Conservation (phyloP, 345 rosid genomes). For the Viola odorata region DNA sequence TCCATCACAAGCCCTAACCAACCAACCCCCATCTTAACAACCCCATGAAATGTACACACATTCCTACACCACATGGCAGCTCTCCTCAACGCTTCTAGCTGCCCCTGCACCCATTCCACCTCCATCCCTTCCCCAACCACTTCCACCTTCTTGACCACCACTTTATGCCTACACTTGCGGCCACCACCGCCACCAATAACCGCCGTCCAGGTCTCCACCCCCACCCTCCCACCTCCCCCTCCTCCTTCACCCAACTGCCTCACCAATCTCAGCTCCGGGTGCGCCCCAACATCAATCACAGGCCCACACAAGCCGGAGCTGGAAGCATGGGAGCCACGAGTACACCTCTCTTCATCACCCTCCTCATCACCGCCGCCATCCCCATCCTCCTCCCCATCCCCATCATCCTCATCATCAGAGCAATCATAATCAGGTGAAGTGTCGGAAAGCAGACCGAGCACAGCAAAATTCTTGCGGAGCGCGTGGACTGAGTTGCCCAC, state of each 20-base stretch:
- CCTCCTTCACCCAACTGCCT: constrained; percentile 61
- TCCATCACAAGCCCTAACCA: constrained; percentile 71
- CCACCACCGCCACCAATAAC: constrained; percentile 44
- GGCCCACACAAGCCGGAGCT: constrained; percentile 67
- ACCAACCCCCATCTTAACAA: constrained; percentile 54
- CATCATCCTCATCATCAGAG: constrained; percentile 64
- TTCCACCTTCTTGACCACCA: constrained; percentile 68
- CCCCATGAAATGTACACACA: constrained; percentile 89
- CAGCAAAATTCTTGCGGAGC: constrained; percentile 75
- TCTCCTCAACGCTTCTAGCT: constrained; percentile 67
- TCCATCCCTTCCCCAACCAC: constrained; percentile 61
- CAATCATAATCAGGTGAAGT: constrained; percentile 53
- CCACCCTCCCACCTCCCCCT: constrained; percentile 31
- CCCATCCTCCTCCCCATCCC: too few species aligned
- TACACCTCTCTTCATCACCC: constrained; percentile 32
- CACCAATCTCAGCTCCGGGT: constrained; percentile 58
- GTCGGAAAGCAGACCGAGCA: constrained; percentile 67
- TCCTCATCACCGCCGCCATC: constrained; percentile 4
- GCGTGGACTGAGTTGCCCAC: constrained; percentile 93
- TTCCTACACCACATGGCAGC: constrained; percentile 92
- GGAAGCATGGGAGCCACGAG: constrained; percentile 51
- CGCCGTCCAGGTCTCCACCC: constrained; percentile 79
- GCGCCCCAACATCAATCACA: constrained; percentile 69
- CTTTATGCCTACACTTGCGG: constrained; percentile 31
- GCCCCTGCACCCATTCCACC: constrained; percentile 62